These are phyloP conservation scores for Mycena filopes DNA, from an alignment of 768 basidiomycete species.

Conservation along the genomic window DNA sequence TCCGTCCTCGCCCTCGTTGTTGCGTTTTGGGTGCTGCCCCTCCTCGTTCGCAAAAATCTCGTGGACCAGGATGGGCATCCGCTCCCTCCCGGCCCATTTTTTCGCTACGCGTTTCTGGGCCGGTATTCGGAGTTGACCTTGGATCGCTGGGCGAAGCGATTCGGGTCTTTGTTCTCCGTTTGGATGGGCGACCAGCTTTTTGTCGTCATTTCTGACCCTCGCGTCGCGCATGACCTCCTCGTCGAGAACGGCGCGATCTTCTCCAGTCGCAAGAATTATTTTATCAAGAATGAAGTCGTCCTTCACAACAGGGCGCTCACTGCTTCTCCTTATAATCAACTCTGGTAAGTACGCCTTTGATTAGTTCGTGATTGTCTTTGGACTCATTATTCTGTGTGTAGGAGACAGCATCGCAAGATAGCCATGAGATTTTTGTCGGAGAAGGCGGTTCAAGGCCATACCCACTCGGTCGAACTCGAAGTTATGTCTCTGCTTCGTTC, in stretches of 20 bases:
- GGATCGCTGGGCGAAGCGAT: background rate
- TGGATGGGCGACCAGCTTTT: constrained; percentile 41
- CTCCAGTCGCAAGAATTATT: constrained; percentile 39
- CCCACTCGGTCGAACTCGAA: constrained; percentile 34
- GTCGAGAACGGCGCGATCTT: constrained; percentile 40
- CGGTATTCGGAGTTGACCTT: constrained; percentile 1
- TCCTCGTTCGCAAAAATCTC: background rate
- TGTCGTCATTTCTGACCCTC: constrained; percentile 39
- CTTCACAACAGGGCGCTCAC: constrained; percentile 39
- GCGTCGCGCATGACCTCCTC: constrained; percentile 38
- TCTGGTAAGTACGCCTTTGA: constrained; percentile 33
- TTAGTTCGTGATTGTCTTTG: no score
- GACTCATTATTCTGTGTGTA: no score
- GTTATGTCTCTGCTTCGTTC: constrained; percentile 33
- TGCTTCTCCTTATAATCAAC: constrained; percentile 37
- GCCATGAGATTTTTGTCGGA: constrained; percentile 35
- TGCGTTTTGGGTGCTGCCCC: no score
- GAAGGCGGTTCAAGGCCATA: constrained; percentile 32
- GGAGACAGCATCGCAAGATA: constrained; percentile 40
- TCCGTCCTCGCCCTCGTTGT: no score
- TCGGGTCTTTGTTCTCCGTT: constrained; percentile 36
- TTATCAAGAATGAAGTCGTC: constrained; percentile 41
- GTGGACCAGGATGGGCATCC: constrained; percentile 1
- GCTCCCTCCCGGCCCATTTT: constrained; percentile 9
- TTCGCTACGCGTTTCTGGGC: background rate